A percentile compares a stretch with the other conserved stretches of the same genome.
Evolutionary conservation across 2,329 filamentous ascomycete species (phyloP).

Genomic region (Fusarium praegraminearum): DNA sequence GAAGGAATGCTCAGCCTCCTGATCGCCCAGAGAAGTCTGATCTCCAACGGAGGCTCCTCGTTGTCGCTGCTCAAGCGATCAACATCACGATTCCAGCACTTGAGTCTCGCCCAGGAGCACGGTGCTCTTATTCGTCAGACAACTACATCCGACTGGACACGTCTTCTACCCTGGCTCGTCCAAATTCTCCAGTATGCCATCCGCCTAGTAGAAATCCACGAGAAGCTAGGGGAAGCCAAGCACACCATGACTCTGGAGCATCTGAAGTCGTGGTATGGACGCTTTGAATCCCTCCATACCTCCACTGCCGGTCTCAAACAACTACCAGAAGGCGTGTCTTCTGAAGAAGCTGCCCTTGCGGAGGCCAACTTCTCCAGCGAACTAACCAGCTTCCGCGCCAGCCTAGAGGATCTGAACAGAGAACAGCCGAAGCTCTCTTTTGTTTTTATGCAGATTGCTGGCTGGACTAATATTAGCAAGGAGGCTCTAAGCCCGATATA

Average conservation of each 20-base stretch:
- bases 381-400: conserved; percentile 53
- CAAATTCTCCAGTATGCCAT: conserved; percentile 74
- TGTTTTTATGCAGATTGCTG: conserved; percentile 72
- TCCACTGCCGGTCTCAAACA: conserved; percentile 57
- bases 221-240: conserved; percentile 68
- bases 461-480: conserved; percentile 66
- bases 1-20: conserved; percentile 83
- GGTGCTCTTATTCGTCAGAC: conserved; percentile 39
- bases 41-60: conserved; percentile 57
- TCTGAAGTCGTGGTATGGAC: conserved; percentile 64
- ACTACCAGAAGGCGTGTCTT: conserved; percentile 66
- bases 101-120: conserved; percentile 50
- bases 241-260: conserved; percentile 59
- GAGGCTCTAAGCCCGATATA: conserved; percentile 24
- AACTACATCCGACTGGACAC: conserved; percentile 43
- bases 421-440: conserved; percentile 71
- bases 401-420: conserved; percentile 56
- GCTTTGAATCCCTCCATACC: conserved; percentile 59
- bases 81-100: conserved; percentile 53
- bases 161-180: conserved; percentile 69
- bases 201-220: conserved; percentile 74
- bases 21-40: conserved; percentile 68
- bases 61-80: conserved; percentile 56
- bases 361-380: conserved; percentile 53
- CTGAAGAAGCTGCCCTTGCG: conserved; percentile 52